These are phyloP conservation scores for Poa pratensis DNA, from an alignment of 176 grass and related monocot species.

Conservation along the genomic window DNA sequence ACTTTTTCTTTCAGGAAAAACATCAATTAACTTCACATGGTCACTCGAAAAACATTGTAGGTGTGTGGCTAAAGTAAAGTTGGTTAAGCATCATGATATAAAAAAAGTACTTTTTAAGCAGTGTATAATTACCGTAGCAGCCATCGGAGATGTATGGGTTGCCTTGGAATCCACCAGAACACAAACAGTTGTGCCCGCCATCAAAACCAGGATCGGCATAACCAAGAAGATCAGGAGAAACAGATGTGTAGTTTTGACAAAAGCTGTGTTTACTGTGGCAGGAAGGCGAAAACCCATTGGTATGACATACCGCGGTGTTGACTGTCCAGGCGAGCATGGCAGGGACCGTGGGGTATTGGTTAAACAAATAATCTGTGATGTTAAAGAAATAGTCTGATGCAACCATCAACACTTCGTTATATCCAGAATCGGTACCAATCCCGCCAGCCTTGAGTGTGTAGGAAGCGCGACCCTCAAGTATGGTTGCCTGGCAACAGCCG, in stretches of 20 bases:
- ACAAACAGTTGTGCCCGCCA: neutral
- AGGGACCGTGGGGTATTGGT: neutral
- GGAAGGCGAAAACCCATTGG: neutral
- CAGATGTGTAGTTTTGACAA: conserved; percentile 1
- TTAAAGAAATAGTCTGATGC: neutral
- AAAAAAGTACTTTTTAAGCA: neutral
- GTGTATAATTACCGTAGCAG: neutral
- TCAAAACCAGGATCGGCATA: no score
- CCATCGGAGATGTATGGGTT: neutral
- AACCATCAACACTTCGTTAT: neutral
- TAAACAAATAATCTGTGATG: no score
- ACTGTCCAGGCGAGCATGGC: conserved; percentile 56
- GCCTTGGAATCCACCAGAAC: neutral
- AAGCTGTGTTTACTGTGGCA: conserved; percentile 48
- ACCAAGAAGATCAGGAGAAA: neutral
- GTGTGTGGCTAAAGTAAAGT: neutral
- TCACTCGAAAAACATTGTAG: neutral
- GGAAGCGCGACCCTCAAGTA: neutral
- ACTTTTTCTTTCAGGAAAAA: no score
- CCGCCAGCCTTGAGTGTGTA: neutral
- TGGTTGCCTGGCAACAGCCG: conserved; percentile 28
- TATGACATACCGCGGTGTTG: conserved; percentile 22
- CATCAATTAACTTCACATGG: neutral
- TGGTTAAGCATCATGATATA: neutral
- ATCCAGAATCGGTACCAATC: no score